Evolutionary conservation across 495 filamentous ascomycete species (phyloP), one percentile per base, ranked within the genome.

Genomic region (Daldinia childiae): DNA sequence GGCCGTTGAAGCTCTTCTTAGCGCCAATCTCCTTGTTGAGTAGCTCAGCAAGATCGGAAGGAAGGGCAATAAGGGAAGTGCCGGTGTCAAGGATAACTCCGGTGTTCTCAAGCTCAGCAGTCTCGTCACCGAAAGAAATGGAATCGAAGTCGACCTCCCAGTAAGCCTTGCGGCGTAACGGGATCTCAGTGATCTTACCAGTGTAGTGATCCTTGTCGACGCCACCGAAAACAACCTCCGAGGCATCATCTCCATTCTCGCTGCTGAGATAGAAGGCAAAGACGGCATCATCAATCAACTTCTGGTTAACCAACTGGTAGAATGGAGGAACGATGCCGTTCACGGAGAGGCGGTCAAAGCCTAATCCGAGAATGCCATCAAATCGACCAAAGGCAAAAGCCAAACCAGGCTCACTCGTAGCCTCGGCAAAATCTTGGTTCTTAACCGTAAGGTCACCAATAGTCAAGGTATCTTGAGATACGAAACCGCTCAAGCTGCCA

Each of bases 331-430:
- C 86, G 63, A 98, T 97, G 76, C 88, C 86, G 85, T 99, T 97
- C 71, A 99, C 96, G 55, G 95, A 95, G 82, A 99, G 96, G 69
- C 89, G 92, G 82, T 97, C 92, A 76, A 90, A 99, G 50, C 95
- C 96, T 70, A 99, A 87, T 72, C 96, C 96, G 67, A 99, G 84
- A 79, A 99, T 99, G 78, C 96, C 96, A 79, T 99, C 96, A 77
- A 99, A 99, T 66, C 93, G 88, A 76, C 96, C 96, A 76, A 99
- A 99, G 70, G 96, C 96, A 78, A 99, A 99, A 62, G 95, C 95
- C 66, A 99, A 87, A 65, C 96, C 96, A 65, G 96, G 96, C 83
- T 99, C 96, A 68, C 78, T 84, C 59, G 94, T 98, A 32, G 95
- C 95, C 82, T 99, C 96, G 70, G 95, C 96, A 72, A 99, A 99